These are phyloP conservation scores for Xerocomellus chrysenteron DNA, from an alignment of 768 basidiomycete species.

Conservation along the genomic window DNA sequence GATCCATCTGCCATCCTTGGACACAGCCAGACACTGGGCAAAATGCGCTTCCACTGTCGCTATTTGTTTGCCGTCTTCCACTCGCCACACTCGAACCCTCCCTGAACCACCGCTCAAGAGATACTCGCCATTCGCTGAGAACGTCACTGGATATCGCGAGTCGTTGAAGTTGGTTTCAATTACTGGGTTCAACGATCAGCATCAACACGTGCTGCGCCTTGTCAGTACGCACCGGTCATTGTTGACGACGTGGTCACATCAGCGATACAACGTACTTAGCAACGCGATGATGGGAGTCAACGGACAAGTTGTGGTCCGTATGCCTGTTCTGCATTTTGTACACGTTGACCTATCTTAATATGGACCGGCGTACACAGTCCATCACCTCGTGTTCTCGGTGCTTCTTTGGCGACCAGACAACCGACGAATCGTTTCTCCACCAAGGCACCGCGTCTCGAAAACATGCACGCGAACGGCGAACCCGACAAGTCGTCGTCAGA, in stretches of 20 bases:
- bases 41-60: background rate
- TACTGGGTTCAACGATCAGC: background rate
- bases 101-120: background rate
- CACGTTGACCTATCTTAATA: too few species aligned
- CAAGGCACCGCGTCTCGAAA: too few species aligned
- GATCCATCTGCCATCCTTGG: background rate
- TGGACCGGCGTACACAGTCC: too few species aligned
- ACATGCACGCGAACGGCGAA: too few species aligned
- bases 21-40: background rate
- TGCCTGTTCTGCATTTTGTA: too few species aligned
- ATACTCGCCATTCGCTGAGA: background rate
- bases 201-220: background rate
- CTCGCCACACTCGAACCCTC: background rate
- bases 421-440: too few species aligned
- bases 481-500: too few species aligned
- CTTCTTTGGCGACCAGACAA: too few species aligned
- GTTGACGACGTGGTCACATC: background rate
- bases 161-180: background rate
- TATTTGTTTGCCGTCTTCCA: background rate
- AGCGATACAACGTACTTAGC: background rate
- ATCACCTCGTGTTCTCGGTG: too few species aligned
- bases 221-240: background rate
- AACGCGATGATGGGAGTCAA: background rate
- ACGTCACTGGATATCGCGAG: background rate
- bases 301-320: too few species aligned